Base-by-base conservation (phyloP, 2,329 filamentous ascomycete species). In the Pyrenochaeta sp. region DNA sequence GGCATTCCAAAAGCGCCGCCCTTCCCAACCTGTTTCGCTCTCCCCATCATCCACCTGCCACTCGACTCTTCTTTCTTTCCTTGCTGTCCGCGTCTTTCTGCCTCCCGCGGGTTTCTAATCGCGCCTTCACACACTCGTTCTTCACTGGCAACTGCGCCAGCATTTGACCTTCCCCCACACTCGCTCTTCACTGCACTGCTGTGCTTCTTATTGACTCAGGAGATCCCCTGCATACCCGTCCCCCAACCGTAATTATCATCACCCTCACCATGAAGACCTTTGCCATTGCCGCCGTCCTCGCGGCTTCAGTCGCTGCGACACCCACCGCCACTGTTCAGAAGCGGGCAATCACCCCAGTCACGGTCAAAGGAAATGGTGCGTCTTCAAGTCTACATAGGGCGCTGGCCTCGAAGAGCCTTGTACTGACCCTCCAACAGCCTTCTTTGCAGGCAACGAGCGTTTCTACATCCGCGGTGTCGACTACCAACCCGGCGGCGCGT, bases 401-500 rank as follows among this genome's bases (percentile, higher is more conserved):
- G 8, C 6, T 22, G 3, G 11, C 7, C 2, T 11, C 17, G 19
- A 14, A 8, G 9, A 27, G 34, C 29, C 20, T 41, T 46, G 11
- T 40, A 56, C 60, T 72, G 39, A 68, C 58, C 44, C 47, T 53
- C 27, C 40, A 50, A 2, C 37, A 69, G 66, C 84, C 45, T 87
- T 87, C 76, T 87, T 83, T 70, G 77, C 82, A 51, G 84, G 83
- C 46, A 64, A 80, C 46, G 62, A 82, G 36, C 81, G 84, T 62
- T 83, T 83, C 73, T 83, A 83, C 70, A 77, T 84, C 52, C 79
- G 80, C 52, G 81, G 81, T 66, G 75, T 83, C 55, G 86, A 88
- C 72, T 87, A 86, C 69, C 84, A 86, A 68, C 83, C 82, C 35
- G 82, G 82, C 61, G 85, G 85, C 51, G 80, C 83, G 9, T 85